Conservation (phyloP, 345 rosid species). For the Salix purpurea region DNA sequence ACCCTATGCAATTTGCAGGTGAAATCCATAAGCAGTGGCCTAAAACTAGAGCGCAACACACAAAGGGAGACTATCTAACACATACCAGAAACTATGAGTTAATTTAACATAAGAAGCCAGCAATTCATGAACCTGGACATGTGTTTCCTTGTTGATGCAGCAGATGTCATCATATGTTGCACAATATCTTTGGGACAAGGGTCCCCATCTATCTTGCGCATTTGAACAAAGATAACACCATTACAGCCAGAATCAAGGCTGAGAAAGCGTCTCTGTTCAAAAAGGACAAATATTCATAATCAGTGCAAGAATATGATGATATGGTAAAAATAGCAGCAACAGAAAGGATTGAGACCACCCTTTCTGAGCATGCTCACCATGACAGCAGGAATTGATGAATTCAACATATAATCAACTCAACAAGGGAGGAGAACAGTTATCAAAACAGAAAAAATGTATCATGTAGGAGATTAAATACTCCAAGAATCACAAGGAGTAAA, state of each 20-base stretch:
- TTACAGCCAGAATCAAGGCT: conserved; percentile 91
- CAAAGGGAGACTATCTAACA: neutral
- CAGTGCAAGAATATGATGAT: neutral
- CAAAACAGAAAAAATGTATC: neutral
- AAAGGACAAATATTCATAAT: conserved; percentile 10
- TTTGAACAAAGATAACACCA: conserved; percentile 84
- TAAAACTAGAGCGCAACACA: neutral
- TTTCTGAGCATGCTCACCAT: neutral
- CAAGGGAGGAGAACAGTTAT: neutral
- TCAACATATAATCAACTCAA: neutral
- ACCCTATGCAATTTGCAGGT: neutral
- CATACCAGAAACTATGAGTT: neutral
- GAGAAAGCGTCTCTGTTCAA: conserved; percentile 66
- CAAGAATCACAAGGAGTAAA: neutral
- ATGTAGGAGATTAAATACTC: neutral
- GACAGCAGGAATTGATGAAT: neutral
- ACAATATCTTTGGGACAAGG: conserved; percentile 84
- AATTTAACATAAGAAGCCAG: neutral
- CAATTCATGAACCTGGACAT: conserved; percentile 70
- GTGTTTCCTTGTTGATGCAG: conserved; percentile 76
- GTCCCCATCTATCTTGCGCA: conserved; percentile 77
- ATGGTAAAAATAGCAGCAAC: neutral
- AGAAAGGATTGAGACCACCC: neutral
- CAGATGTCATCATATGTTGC: conserved; percentile 80
- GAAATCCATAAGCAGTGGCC: neutral